Conservation (phyloP, 306 rosid species). For the Dryas octopetala region DNA sequence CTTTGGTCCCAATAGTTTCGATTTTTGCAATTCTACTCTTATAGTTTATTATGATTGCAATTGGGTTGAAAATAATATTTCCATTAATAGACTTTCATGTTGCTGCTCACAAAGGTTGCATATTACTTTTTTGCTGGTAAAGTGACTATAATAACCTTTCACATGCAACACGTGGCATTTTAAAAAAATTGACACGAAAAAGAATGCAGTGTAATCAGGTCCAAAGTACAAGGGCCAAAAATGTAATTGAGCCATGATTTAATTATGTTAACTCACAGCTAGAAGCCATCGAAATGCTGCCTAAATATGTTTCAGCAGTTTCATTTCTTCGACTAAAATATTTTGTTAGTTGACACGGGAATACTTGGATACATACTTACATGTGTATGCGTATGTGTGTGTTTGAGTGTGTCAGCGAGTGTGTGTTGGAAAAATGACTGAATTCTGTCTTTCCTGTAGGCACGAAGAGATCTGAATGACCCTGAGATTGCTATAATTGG, state of each 20-base stretch:
- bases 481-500: constrained; percentile 92
- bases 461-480: constrained; percentile 71
- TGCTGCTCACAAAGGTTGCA: neutral
- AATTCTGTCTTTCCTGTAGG: constrained; percentile 46
- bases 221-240: neutral
- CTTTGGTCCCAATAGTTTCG: neutral
- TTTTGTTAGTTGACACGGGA: neutral
- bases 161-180: neutral
- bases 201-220: neutral
- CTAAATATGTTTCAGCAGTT: neutral
- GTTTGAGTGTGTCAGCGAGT: neutral
- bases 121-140: neutral
- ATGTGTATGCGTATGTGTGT: neutral
- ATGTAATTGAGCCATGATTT: neutral
- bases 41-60: neutral
- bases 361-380: neutral
- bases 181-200: neutral
- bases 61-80: neutral
- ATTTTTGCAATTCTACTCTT: neutral
- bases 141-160: neutral
- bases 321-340: neutral
- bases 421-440: neutral
- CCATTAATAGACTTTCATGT: neutral
- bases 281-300: neutral
- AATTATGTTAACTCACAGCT: neutral